phyloP scores from a whole-genome alignment of 345 rosid species.

The Lepidium africanum region DNA sequence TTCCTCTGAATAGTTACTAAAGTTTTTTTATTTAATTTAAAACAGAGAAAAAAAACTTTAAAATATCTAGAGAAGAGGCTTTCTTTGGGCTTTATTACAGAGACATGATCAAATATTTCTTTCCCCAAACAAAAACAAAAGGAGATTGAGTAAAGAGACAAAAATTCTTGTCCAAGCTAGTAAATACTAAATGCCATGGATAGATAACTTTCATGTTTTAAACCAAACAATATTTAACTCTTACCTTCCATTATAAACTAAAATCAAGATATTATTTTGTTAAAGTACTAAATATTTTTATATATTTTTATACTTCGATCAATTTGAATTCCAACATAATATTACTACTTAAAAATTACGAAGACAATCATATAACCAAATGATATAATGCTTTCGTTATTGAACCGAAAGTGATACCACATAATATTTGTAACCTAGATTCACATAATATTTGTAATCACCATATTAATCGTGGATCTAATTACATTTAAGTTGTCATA shows the following conservation, averaged over 20 bases:
- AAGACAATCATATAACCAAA: not conserved
- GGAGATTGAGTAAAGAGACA: not conserved
- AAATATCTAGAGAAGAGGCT: not conserved
- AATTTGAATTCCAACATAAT: not conserved
- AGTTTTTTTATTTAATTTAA: not conserved
- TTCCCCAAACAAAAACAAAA: not conserved
- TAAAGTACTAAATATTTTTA: no score
- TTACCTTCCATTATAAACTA: not conserved
- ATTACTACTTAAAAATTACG: not conserved
- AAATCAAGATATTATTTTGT: not conserved
- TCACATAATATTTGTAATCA: not conserved
- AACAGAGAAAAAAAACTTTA: not conserved
- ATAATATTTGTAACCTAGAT: not conserved
- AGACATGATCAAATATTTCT: not conserved
- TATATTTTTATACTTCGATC: not conserved
- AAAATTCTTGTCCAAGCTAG: not conserved
- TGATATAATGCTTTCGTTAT: not conserved
- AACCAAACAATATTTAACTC: not conserved
- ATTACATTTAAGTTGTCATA: not conserved
- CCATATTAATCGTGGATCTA: not conserved
- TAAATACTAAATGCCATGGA: not conserved
- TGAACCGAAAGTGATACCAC: not conserved
- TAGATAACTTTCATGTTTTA: not conserved
- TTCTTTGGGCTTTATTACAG: not conserved
- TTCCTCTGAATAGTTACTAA: no score